A percentile compares a stretch with the other conserved stretches of the same genome.
These are phyloP conservation scores for Tetracladium marchalianum DNA, from an alignment of 495 filamentous ascomycete species.

Conservation along the genomic window DNA sequence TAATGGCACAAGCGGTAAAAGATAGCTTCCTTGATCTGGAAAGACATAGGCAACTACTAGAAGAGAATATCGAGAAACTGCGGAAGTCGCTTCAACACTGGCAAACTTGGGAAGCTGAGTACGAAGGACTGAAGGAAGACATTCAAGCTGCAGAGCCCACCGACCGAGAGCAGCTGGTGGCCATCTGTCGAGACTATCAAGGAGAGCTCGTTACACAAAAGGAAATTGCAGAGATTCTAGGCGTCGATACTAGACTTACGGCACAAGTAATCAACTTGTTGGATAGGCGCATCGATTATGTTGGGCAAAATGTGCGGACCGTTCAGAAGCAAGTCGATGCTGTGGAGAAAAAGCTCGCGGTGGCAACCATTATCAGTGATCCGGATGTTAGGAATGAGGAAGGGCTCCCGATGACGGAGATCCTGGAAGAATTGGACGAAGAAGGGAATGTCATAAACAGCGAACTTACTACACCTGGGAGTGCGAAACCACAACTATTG, in stretches of 20 bases:
- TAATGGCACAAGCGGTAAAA: constrained; percentile 19
- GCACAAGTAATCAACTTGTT: constrained; percentile 59
- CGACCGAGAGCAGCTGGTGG: constrained; percentile 39
- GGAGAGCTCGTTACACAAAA: constrained; percentile 35
- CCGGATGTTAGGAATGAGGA: constrained; percentile 48
- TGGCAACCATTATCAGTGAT: constrained; percentile 32
- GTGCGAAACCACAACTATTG: constrained; percentile 49
- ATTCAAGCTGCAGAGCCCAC: constrained; percentile 43
- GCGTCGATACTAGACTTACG: constrained; percentile 34
- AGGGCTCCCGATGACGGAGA: constrained; percentile 70
- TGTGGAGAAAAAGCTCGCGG: constrained; percentile 57
- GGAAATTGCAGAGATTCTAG: constrained; percentile 56
- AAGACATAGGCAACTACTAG: constrained; percentile 61
- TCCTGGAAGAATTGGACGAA: constrained; percentile 86
- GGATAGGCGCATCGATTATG: constrained; percentile 74
- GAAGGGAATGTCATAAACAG: constrained; percentile 73
- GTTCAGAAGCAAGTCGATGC: constrained; percentile 57
- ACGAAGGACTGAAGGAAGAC: constrained; percentile 77
- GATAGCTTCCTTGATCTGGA: constrained; percentile 53
- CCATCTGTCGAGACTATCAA: constrained; percentile 30
- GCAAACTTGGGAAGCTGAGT: constrained; percentile 85
- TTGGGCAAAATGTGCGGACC: constrained; percentile 64
- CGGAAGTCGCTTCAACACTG: constrained; percentile 71
- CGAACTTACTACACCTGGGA: constrained; percentile 47
- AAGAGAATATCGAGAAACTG: constrained; percentile 65